Evolutionary conservation across 1,139 yeast species (phyloP).

Genomic region (Petasospora fabianii): DNA sequence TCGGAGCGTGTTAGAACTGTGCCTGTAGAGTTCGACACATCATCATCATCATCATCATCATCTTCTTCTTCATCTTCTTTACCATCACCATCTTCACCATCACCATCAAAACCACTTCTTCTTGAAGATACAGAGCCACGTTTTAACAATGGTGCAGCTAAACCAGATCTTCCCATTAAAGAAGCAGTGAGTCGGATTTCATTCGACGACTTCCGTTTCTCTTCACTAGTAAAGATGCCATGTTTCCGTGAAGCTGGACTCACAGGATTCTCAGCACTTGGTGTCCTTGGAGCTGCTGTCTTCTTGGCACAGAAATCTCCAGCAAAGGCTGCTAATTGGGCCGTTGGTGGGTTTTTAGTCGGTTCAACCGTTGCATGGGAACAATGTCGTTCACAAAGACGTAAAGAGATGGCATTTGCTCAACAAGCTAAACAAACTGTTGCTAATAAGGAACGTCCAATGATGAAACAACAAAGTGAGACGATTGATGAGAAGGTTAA

Average conservation of each 20-base stretch:
- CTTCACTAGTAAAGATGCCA: conserved; percentile 63
- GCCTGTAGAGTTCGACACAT: too few relatives aligned
- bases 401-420: conserved; percentile 58
- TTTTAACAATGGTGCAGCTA: conserved; percentile 30
- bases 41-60: neutral
- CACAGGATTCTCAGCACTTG: conserved; percentile 83
- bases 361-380: conserved; percentile 92
- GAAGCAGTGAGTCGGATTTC: conserved; percentile 32
- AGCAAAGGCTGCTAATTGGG: conserved; percentile 72
- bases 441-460: conserved; percentile 41
- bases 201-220: conserved; percentile 52
- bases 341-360: conserved; percentile 70
- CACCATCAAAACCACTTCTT: conserved; percentile 23
- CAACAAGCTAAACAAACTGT: conserved; percentile 49
- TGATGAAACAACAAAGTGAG: conserved; percentile 26
- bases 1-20: conserved; percentile 7
- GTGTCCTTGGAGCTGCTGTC: conserved; percentile 71
- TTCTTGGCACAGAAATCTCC: conserved; percentile 65
- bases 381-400: conserved; percentile 74
- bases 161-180: conserved; percentile 29
- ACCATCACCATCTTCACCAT: neutral
- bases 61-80: neutral
- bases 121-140: conserved; percentile 37
- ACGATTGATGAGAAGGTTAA: neutral
- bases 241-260: conserved; percentile 89